Conservation (phyloP, 176 grass and related monocot species). For the Metroxylon sagu region DNA sequence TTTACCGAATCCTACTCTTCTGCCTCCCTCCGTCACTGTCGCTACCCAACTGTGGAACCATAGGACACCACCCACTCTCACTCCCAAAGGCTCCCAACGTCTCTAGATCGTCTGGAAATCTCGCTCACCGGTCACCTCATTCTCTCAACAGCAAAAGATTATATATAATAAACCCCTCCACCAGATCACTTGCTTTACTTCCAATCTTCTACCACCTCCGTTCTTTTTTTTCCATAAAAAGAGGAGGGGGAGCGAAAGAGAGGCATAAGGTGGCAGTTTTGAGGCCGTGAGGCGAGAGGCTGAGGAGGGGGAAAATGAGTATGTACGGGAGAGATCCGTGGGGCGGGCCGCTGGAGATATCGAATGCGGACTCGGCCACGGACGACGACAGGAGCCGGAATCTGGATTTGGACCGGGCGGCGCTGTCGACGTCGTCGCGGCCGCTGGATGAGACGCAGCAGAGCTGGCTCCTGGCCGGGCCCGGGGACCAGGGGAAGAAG, state of each 20-base stretch:
- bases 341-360: slow-evolving; percentile 86
- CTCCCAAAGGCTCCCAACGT: no score
- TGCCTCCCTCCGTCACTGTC: no score
- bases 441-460: slow-evolving; percentile 92
- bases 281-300: not conserved
- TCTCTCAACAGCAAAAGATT: no score
- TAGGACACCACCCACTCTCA: no score
- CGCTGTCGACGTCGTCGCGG: slow-evolving; percentile 41
- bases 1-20: no score
- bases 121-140: no score
- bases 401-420: slow-evolving; percentile 69
- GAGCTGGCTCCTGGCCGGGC: slow-evolving; percentile 86
- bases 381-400: slow-evolving; percentile 96
- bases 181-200: no score
- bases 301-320: slow-evolving; percentile 40
- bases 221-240: no score
- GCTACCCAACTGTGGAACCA: no score
- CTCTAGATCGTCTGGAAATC: no score
- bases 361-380: slow-evolving; percentile 64
- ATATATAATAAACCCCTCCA: no score
- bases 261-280: slow-evolving; percentile 21
- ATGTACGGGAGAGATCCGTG: slow-evolving; percentile 93
- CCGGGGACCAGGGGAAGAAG: slow-evolving; percentile 67
- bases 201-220: no score
- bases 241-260: slow-evolving; percentile 9